These are phyloP conservation scores for Rhododendron mucronatum DNA, from an alignment of 148 eudicot genomes.

Conservation along the genomic window DNA sequence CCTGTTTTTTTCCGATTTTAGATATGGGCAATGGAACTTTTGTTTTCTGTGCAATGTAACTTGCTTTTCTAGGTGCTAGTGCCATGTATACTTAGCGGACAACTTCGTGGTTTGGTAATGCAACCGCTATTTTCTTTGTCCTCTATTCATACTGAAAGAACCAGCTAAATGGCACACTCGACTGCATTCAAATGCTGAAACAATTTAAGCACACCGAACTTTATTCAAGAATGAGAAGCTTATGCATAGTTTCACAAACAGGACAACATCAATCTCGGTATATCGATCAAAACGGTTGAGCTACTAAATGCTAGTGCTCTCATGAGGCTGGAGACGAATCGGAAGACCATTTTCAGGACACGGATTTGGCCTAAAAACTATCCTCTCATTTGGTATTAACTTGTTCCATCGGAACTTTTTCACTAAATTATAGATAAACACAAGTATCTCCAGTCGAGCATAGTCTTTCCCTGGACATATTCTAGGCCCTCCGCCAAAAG, in stretches of 20 bases:
- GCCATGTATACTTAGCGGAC: too few species aligned
- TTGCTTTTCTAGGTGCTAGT: too few species aligned
- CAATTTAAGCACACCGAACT: neutral
- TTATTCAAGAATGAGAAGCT: neutral
- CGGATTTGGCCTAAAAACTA: conserved; percentile 14
- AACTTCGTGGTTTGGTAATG: too few species aligned
- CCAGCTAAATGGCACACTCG: too few species aligned
- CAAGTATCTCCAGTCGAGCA: conserved; percentile 17
- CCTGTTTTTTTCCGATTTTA: too few species aligned
- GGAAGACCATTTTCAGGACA: conserved; percentile 22
- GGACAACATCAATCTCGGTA: neutral
- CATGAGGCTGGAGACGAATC: conserved; percentile 5
- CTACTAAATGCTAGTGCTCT: neutral
- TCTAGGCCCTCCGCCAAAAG: conserved; percentile 27
- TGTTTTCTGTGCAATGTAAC: too few species aligned
- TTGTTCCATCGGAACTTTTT: conserved; percentile 22
- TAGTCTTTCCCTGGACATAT: conserved; percentile 28
- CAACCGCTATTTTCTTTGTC: too few species aligned
- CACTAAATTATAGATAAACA: conserved; percentile 19
- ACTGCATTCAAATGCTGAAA: neutral
- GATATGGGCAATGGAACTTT: too few species aligned
- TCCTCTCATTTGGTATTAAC: conserved; percentile 13
- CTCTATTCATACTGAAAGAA: too few species aligned
- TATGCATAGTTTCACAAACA: neutral
- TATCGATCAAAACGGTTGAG: neutral